These are phyloP conservation scores for Nicotiana sylvestris DNA, from an alignment of 257 asterid species.

Conservation along the genomic window DNA sequence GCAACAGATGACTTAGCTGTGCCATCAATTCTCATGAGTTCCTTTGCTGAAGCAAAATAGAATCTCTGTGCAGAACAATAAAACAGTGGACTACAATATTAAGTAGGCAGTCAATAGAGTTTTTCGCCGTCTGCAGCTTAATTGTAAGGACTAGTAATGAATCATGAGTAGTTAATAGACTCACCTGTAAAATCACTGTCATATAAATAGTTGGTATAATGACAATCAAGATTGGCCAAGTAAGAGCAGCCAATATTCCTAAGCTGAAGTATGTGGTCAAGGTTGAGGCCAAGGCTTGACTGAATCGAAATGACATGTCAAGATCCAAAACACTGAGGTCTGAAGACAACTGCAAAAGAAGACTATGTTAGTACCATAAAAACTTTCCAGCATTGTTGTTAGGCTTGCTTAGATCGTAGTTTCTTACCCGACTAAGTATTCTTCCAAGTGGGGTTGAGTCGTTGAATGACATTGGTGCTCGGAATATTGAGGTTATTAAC, in stretches of 20 bases:
- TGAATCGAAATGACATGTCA: conserved; percentile 26
- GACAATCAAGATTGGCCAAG: conserved; percentile 31
- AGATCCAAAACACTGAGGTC: conserved; percentile 35
- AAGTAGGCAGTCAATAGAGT: neutral
- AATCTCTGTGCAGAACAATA: conserved; percentile 14
- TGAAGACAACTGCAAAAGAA: conserved; percentile 28
- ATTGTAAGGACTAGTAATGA: no score
- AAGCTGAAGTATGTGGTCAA: conserved; percentile 28
- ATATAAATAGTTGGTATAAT: conserved; percentile 22
- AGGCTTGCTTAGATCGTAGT: neutral
- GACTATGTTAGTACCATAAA: neutral
- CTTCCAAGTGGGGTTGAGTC: conserved; percentile 56
- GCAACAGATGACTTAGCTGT: conserved; percentile 32
- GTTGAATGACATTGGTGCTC: conserved; percentile 47
- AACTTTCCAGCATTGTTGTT: neutral
- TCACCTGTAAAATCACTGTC: conserved; percentile 27
- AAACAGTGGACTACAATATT: neutral
- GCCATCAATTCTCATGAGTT: conserved; percentile 36
- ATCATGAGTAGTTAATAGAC: neutral
- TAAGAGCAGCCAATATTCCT: conserved; percentile 29
- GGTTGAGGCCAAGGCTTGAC: conserved; percentile 20
- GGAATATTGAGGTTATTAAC: conserved; percentile 37
- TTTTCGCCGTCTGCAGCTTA: neutral
- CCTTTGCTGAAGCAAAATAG: conserved; percentile 33
- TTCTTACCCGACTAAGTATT: conserved; percentile 43